These are phyloP conservation scores for Pisolithus sp. DNA, from an alignment of 768 basidiomycete species.

Conservation along the genomic window DNA sequence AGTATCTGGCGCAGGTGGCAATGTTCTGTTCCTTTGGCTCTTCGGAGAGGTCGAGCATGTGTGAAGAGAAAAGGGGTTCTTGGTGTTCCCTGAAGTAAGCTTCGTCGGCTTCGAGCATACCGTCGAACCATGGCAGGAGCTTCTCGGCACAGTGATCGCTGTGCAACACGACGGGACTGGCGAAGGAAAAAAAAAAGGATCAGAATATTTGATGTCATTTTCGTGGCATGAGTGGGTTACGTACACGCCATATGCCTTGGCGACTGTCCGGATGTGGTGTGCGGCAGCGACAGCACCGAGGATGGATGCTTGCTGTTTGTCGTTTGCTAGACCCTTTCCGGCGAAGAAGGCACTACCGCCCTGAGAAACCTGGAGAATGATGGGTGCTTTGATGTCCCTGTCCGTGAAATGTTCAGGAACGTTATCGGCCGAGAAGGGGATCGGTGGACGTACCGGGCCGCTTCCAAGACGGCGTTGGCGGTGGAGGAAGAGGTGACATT, in stretches of 20 bases:
- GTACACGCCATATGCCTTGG: conserved; percentile 89
- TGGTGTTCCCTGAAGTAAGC: conserved; percentile 85
- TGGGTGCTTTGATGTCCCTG: conserved; percentile 93
- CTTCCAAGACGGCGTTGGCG: conserved; percentile 92
- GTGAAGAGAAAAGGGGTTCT: conserved; percentile 87
- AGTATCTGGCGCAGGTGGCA: conserved; percentile 87
- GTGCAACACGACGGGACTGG: conserved; percentile 92
- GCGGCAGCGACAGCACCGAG: conserved; percentile 90
- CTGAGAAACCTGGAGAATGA: conserved; percentile 97
- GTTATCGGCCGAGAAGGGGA: conserved; percentile 1
- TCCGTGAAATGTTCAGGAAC: conserved; percentile 4
- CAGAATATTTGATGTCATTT: neutral
- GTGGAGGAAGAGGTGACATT: conserved; percentile 96
- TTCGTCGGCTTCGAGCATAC: conserved; percentile 96
- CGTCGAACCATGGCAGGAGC: conserved; percentile 98
- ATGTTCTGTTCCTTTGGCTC: conserved; percentile 93
- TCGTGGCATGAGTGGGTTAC: conserved; percentile 25
- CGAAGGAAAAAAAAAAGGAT: neutral
- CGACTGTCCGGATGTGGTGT: conserved; percentile 81
- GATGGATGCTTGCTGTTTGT: conserved; percentile 92
- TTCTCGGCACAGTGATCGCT: conserved; percentile 98
- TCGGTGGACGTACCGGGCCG: conserved; percentile 59
- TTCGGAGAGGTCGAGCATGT: conserved; percentile 99
- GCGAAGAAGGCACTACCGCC: conserved; percentile 95
- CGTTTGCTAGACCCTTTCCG: conserved; percentile 93